A percentile compares a stretch with the other conserved stretches of the same genome.
These are phyloP conservation scores for Alternaria gansuensis DNA, from an alignment of 2,329 filamentous ascomycete species.

Conservation along the genomic window DNA sequence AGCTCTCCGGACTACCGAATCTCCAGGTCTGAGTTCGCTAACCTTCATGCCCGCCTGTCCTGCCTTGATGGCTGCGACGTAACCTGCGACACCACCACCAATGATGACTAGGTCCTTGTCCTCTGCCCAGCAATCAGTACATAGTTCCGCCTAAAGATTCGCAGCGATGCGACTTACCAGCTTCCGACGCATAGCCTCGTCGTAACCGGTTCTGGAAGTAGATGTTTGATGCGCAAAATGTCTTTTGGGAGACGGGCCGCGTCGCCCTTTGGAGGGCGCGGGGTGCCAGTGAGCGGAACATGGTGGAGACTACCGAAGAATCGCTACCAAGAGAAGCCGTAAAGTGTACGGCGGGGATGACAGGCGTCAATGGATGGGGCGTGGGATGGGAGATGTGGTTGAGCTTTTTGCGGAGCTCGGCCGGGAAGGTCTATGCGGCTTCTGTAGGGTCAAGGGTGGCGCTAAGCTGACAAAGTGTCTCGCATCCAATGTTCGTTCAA, in stretches of 20 bases:
- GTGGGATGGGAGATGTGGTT: constrained; percentile 48
- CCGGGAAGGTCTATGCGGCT: constrained; percentile 31
- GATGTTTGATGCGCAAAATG: constrained; percentile 55
- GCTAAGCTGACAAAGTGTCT: constrained; percentile 28
- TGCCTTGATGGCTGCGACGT: constrained; percentile 98
- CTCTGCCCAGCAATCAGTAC: constrained; percentile 64
- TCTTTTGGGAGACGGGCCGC: constrained; percentile 50
- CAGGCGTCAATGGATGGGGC: constrained; percentile 53
- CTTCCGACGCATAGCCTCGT: constrained; percentile 65
- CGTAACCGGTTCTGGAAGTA: constrained; percentile 62
- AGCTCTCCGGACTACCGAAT: constrained; percentile 12
- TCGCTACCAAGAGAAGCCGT: constrained; percentile 43
- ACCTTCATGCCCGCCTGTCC: constrained; percentile 97
- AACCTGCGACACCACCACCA: constrained; percentile 96
- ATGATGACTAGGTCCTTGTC: constrained; percentile 98
- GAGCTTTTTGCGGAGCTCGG: constrained; percentile 45
- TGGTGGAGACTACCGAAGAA: constrained; percentile 48
- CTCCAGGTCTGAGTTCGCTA: constrained; percentile 31
- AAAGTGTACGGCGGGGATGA: constrained; percentile 41
- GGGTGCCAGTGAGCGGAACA: constrained; percentile 64
- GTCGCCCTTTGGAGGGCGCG: constrained; percentile 58
- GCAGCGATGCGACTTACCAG: constrained; percentile 53
- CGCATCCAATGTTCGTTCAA: constrained; percentile 14
- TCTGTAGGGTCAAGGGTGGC: constrained; percentile 36
- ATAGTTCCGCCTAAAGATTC: constrained; percentile 28